Evolutionary conservation across 1,284 basidiomycete genomes (phyloP).

Genomic region (Phellinidium pouzarii): DNA sequence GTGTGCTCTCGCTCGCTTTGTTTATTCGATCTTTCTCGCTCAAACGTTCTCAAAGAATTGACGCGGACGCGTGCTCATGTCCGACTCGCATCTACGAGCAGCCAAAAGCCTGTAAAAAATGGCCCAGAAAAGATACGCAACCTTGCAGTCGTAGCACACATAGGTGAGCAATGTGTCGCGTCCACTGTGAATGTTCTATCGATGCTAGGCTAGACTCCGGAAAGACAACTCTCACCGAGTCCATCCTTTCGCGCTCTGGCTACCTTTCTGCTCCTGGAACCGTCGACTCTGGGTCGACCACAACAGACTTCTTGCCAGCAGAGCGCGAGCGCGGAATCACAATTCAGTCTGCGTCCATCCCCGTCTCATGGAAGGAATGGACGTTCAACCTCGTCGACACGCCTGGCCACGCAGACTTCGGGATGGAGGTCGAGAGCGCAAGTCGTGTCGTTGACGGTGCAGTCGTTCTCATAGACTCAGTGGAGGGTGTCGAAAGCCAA

Average conservation of each 20-base stretch:
- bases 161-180: constrained; percentile 42
- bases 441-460: constrained; percentile 87
- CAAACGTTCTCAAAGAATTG: neutral
- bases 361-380: constrained; percentile 82
- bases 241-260: constrained; percentile 70
- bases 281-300: constrained; percentile 86
- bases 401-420: constrained; percentile 89
- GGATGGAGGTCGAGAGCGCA: constrained; percentile 91
- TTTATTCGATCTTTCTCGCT: neutral
- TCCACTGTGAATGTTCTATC: constrained; percentile 21
- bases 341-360: constrained; percentile 87
- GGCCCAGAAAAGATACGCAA: constrained; percentile 49
- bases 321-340: constrained; percentile 88
- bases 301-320: constrained; percentile 85
- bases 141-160: constrained; percentile 79
- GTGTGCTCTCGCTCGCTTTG: neutral
- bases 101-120: constrained; percentile 15
- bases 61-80: neutral
- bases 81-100: neutral
- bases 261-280: constrained; percentile 72
- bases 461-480: constrained; percentile 81
- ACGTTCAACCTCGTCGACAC: constrained; percentile 86
- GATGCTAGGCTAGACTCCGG: constrained; percentile 62
- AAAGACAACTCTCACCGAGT: constrained; percentile 88
- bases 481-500: constrained; percentile 88